These are phyloP conservation scores for Dovyalis caffra DNA, from an alignment of 345 rosid species.

Conservation along the genomic window DNA sequence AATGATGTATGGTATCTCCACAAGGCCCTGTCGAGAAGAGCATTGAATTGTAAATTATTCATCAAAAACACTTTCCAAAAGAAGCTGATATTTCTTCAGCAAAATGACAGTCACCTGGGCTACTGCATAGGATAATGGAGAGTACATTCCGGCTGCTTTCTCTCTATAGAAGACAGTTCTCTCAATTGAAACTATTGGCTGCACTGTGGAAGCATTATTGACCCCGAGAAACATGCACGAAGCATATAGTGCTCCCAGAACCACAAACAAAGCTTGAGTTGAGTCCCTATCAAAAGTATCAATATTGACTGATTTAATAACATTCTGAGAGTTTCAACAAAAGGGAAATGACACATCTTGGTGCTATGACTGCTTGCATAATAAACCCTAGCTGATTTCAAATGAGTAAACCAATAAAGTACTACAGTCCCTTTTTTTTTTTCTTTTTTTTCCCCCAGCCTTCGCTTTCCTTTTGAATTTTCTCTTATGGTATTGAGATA, in stretches of 20 bases:
- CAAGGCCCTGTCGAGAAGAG: conserved; percentile 54
- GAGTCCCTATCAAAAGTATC: conserved; percentile 37
- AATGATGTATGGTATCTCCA: conserved; percentile 83
- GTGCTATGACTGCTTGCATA: neutral
- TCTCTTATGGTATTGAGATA: neutral
- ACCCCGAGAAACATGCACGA: conserved; percentile 84
- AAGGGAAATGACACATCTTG: neutral
- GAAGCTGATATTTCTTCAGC: neutral
- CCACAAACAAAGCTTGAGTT: conserved; percentile 49
- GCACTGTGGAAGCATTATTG: conserved; percentile 82
- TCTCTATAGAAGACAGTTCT: conserved; percentile 92
- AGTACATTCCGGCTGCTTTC: conserved; percentile 85
- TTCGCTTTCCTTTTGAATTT: neutral
- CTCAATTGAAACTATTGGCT: conserved; percentile 84
- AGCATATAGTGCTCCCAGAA: conserved; percentile 88
- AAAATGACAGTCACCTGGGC: conserved; percentile 54
- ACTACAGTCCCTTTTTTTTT: neutral
- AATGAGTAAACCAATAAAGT: neutral
- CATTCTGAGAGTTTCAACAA: neutral
- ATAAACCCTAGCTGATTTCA: neutral
- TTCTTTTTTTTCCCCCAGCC: neutral
- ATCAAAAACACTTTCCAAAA: neutral
- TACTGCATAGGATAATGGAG: conserved; percentile 68
- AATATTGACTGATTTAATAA: neutral
- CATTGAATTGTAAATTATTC: neutral